Conservation (phyloP, 176 grass and related monocot species). For the Microstegium vimineum region DNA sequence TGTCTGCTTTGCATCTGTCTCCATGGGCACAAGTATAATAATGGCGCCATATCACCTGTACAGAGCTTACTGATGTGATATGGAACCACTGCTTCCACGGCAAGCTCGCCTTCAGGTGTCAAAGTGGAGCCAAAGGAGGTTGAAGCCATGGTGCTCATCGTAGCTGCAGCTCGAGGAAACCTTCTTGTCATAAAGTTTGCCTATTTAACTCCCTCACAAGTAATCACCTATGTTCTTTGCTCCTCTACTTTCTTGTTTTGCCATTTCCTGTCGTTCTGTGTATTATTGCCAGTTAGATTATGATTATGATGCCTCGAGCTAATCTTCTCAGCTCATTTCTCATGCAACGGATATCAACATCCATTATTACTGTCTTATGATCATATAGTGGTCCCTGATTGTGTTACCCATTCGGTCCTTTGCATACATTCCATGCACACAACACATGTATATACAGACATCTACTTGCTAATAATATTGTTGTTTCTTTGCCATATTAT, state of each 20-base stretch:
- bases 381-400: background rate
- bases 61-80: slow-evolving; percentile 45
- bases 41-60: slow-evolving; percentile 56
- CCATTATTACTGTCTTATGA: background rate
- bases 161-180: slow-evolving; percentile 33
- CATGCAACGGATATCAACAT: background rate
- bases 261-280: background rate
- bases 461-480: background rate
- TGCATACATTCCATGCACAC: background rate
- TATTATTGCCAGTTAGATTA: background rate
- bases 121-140: slow-evolving; percentile 44
- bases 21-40: slow-evolving; percentile 61
- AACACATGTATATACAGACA: background rate
- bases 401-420: background rate
- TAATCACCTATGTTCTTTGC: slow-evolving; percentile 9
- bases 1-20: background rate
- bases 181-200: slow-evolving; percentile 65
- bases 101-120: slow-evolving; percentile 53
- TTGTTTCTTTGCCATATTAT: background rate
- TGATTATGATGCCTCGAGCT: background rate
- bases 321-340: background rate
- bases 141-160: slow-evolving; percentile 49
- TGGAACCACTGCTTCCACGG: slow-evolving; percentile 75
- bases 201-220: slow-evolving; percentile 46
- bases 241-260: background rate